Evolutionary conservation across 148 eudicot genomes (phyloP), one percentile per base, ranked within the genome.

Genomic region (Nepenthes mirabilis): DNA sequence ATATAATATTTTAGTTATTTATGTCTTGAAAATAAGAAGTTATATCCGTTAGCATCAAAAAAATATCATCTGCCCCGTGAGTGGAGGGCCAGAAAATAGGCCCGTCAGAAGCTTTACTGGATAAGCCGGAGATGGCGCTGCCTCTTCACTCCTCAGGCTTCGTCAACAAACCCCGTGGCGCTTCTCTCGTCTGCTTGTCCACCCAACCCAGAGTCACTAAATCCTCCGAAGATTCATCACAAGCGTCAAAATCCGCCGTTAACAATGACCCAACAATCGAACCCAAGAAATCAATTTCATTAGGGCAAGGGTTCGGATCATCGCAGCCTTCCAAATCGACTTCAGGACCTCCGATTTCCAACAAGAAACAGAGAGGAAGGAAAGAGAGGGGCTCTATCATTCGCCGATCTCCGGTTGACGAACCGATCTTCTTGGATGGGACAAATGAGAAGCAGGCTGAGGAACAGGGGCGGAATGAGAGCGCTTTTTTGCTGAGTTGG

Each of bases 401-500:
- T 56, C 82, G 97, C 1, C 68, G 97, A 6, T 54, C 61, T 40
- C 90, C 97, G 5, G 68, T 89, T 0, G 81, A 79, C 60, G 84
- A 74, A 11, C 89, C 95, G 8, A 74, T 59, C 12, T 80, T 87
- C 69, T 64, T 66, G 48, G 68, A 63, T 35, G 34, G 68, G 52
- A 68, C 74, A 43, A 43, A 55, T 47, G 82, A 57, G 1, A 75
- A 66, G 58, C 76, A 35, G 64, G 68, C 62, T 33, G 62, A 75
- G 57, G 83, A 82, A 43, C 76, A 64, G 67, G 33, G 54, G 1
- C 61, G 57, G 59, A 74, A 58, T 49, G 97, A 90, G 74, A 74
- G 61, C 58, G 91, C 83, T 36, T 90, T 90, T 58, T 72, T 87
- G 61, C 75, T 90, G 47, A 48, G 85, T 62, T 90, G 97, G 97